Evolutionary conservation across 2,329 filamentous ascomycete genomes (phyloP).

Genomic region (Verticillium tricorpus): DNA sequence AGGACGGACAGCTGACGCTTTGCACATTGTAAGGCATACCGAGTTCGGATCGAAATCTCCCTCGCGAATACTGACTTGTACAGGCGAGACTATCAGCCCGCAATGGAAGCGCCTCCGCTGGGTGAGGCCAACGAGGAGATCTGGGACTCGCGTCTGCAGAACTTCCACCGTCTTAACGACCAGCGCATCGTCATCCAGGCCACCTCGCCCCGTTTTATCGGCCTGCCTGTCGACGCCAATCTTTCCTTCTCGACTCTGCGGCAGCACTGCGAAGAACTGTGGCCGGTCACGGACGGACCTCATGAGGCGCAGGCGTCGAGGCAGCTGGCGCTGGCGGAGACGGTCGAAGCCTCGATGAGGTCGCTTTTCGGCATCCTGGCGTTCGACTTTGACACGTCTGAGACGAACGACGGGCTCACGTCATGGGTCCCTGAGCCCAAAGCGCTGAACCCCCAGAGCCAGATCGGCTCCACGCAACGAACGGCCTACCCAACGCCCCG

Average conservation of each 20-base stretch:
- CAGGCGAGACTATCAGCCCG: constrained; percentile 11
- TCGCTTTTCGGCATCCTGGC: constrained; percentile 9
- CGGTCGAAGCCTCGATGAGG: constrained; percentile 9
- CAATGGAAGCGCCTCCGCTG: constrained; percentile 12
- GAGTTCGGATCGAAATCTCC: too few species aligned
- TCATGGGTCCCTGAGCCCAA: constrained; percentile 3
- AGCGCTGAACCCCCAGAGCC: background rate
- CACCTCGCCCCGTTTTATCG: background rate
- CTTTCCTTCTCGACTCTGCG: background rate
- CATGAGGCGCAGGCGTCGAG: constrained; percentile 6
- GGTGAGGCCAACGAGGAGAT: constrained; percentile 1
- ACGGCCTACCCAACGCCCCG: constrained; percentile 8
- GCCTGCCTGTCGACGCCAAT: background rate
- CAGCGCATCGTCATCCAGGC: constrained; percentile 9
- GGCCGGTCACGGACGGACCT: constrained; percentile 1
- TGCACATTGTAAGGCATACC: constrained; percentile 6
- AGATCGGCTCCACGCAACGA: background rate
- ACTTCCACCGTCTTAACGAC: constrained; percentile 4
- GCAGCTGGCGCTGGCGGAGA: constrained; percentile 9
- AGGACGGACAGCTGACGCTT: constrained; percentile 7
- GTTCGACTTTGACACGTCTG: constrained; percentile 7
- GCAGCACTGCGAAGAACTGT: constrained; percentile 4
- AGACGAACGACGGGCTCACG: background rate
- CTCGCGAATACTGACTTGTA: background rate
- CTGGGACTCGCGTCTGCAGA: constrained; percentile 10